These are phyloP conservation scores for Epichloe glyceriae DNA, from an alignment of 2,329 filamentous ascomycete genomes.

Conservation along the genomic window DNA sequence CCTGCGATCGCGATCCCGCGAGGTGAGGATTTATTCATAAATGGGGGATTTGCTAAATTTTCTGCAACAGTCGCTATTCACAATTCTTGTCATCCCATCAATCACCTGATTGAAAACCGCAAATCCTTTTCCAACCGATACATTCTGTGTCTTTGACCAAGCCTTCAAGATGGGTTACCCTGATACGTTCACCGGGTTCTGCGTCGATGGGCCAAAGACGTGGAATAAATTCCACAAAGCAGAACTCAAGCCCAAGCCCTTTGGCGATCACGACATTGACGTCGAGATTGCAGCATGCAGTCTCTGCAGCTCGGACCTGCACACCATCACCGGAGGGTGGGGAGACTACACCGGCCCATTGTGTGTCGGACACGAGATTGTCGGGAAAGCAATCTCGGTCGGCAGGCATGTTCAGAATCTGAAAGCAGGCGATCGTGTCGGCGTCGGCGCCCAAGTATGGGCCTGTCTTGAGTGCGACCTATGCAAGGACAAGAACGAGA, in stretches of 20 bases:
- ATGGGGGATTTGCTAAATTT: too few relatives aligned
- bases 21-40: constrained; percentile 12
- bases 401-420: constrained; percentile 33
- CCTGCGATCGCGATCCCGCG: constrained; percentile 15
- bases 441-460: constrained; percentile 47
- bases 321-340: constrained; percentile 46
- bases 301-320: constrained; percentile 48
- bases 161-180: constrained; percentile 27
- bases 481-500: constrained; percentile 36
- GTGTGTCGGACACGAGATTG: constrained; percentile 45
- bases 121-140: too few relatives aligned
- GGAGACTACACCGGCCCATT: constrained; percentile 32
- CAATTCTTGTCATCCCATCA: too few relatives aligned
- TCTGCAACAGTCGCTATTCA: too few relatives aligned
- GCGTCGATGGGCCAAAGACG: constrained; percentile 27
- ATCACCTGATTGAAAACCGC: too few relatives aligned
- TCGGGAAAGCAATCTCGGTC: constrained; percentile 39
- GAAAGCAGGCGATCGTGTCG: constrained; percentile 50
- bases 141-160: too few relatives aligned
- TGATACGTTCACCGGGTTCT: constrained; percentile 30
- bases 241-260: constrained; percentile 25
- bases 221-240: constrained; percentile 29
- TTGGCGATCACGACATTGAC: constrained; percentile 36
- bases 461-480: constrained; percentile 39
- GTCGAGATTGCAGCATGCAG: constrained; percentile 60